Evolutionary conservation across 352 stramenopile species (phyloP), one percentile per base, ranked within the genome.

Genomic region (Elongisporangium anandrum): DNA sequence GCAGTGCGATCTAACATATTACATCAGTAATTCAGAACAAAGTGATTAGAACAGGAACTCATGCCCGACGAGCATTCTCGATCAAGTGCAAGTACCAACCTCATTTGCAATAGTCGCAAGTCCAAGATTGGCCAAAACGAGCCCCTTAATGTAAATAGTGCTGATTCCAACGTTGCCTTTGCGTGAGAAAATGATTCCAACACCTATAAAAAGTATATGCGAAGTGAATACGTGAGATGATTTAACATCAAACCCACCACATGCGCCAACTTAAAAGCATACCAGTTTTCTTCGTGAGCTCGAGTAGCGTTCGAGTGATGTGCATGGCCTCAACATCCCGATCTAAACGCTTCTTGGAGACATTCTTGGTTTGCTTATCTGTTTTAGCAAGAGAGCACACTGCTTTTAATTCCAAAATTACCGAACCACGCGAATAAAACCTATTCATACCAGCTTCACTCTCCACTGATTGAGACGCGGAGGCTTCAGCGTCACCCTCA

Each of bases 101-200:
- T 84, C 68, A 54, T 84, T 87, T 5, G 76, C 63, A 53, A 88
- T 73, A 3, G 66, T 20, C 0, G 78, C 60, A 51, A 90, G 64
- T 0, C 77, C 78, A 5, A 79, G 57, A 61, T 88, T 65, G 5
- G 73, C 72, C 3, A 90, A 60, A 34, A 90, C 63, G 0, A 85
- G 60, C 9, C 66, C 65, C 38, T 87, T 82, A 16, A 87, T 69
- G 47, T 79, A 77, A 17, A 84, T 61, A 26, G 68, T 54, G 20
- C 72, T 67, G 45, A 87, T 23, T 3, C 71, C 59, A 60, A 68
- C 53, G 41, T 81, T 66, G 47, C 75, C 59, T 20, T 87, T 87
- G 7, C 75, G 72, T 2, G 75, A 81, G 38, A 90, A 87, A n/a
- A 87, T 61, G 2, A 66, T 54, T 4, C 73, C 61, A 55, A 82